phyloP scores from a whole-genome alignment of 352 stramenopile genomes.

The Phytophthora pinifolia region DNA sequence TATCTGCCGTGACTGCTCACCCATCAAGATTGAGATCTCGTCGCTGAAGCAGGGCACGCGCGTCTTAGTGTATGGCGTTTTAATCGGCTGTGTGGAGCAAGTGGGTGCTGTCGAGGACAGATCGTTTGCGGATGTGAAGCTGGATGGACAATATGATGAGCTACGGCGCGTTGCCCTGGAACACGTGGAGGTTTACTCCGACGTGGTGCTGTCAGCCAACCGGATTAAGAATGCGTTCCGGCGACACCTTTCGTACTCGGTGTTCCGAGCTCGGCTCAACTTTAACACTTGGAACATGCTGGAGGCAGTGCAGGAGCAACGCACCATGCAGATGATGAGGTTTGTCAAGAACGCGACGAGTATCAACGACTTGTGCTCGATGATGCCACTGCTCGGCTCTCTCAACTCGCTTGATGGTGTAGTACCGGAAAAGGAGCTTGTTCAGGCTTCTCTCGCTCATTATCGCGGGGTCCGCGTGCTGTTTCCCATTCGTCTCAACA shows the following conservation, averaged over 20 bases:
- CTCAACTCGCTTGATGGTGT: slow-evolving; percentile 44
- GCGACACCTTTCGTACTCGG: slow-evolving; percentile 52
- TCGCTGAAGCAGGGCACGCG: slow-evolving; percentile 47
- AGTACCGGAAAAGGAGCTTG: slow-evolving; percentile 43
- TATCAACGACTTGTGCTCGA: slow-evolving; percentile 62
- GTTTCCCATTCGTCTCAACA: slow-evolving; percentile 62
- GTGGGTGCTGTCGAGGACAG: slow-evolving; percentile 39
- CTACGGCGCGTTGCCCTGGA: slow-evolving; percentile 41
- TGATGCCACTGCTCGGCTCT: slow-evolving; percentile 59
- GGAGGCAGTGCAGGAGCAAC: slow-evolving; percentile 67
- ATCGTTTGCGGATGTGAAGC: slow-evolving; percentile 45
- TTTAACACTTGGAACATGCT: slow-evolving; percentile 77
- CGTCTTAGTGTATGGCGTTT: slow-evolving; percentile 64
- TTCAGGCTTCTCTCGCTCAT: slow-evolving; percentile 45
- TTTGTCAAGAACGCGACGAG: slow-evolving; percentile 71
- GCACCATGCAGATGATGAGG: slow-evolving; percentile 68
- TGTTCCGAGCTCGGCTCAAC: slow-evolving; percentile 71
- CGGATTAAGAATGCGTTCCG: slow-evolving; percentile 72
- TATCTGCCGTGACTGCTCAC: slow-evolving; percentile 71
- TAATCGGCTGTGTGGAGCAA: slow-evolving; percentile 43
- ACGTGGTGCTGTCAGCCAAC: slow-evolving; percentile 64
- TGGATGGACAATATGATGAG: slow-evolving; percentile 33
- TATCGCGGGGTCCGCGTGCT: slow-evolving; percentile 60
- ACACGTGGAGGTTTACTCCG: slow-evolving; percentile 67
- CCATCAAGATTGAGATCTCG: slow-evolving; percentile 52